These are phyloP conservation scores for Paracorniculantispora psalliotae DNA, from an alignment of 2,329 filamentous ascomycete species.

Conservation along the genomic window DNA sequence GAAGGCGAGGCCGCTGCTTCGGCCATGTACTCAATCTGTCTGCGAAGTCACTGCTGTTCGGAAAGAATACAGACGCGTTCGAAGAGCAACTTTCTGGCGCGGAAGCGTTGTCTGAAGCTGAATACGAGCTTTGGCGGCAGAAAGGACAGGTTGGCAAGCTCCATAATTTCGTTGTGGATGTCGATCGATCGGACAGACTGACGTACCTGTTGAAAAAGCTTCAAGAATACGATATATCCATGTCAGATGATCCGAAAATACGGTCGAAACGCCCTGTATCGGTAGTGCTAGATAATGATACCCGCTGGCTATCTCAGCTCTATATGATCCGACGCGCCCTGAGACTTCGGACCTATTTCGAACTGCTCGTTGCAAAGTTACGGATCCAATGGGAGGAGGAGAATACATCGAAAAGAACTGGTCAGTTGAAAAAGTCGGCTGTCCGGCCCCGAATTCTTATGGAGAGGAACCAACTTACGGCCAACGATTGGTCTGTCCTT, in stretches of 20 bases:
- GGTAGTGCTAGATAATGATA: conserved; percentile 16
- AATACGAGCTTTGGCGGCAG: background rate
- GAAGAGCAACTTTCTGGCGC: background rate
- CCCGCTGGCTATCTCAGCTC: conserved; percentile 16
- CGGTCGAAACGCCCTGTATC: conserved; percentile 10
- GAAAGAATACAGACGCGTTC: conserved; percentile 2
- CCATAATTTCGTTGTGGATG: conserved; percentile 1
- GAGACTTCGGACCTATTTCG: background rate
- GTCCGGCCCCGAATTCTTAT: conserved; percentile 10
- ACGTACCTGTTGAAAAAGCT: conserved; percentile 8
- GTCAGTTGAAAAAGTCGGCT: conserved; percentile 11
- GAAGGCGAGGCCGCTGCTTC: conserved; percentile 7
- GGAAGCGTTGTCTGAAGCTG: background rate
- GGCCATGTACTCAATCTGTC: conserved; percentile 13
- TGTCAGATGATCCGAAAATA: conserved; percentile 3
- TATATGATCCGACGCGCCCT: conserved; percentile 17
- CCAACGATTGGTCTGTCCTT: conserved; percentile 14
- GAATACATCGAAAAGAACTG: conserved; percentile 7
- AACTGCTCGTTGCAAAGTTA: background rate
- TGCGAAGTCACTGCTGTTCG: conserved; percentile 4
- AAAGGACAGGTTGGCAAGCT: conserved; percentile 9
- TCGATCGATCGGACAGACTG: conserved; percentile 7
- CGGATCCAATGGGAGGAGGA: background rate
- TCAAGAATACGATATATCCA: background rate
- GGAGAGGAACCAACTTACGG: conserved; percentile 11